Evolutionary conservation across 371 early-diverging fungal species (phyloP), one percentile per base, ranked within the genome.

Genomic region (Rhizopus stolonifer): DNA sequence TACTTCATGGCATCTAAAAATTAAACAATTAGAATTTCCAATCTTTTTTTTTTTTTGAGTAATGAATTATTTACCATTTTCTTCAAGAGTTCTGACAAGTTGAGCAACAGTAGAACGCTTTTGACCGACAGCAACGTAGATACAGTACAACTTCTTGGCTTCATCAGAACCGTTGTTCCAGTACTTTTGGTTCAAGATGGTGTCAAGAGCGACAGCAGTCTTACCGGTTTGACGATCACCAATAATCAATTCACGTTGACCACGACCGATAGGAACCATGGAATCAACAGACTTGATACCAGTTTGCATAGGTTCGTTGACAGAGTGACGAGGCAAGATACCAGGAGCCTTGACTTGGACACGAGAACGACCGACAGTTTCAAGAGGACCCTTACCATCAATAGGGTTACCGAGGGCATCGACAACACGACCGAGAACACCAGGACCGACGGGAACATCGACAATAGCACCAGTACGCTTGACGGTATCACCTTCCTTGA

Each of bases 141-240:
- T 89, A 82, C 96, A 95, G 87, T 94, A 95, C 64, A 95, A 82
- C 63, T 67, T 67, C 67, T 67, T 67, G 67, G 67, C 43, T 53
- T 67, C 67, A 67, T 67, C 67, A 53, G 60, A 54, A 50, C 67
- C 67, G 54, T 59, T 62, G 84, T 94, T 94, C 94, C 94, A 94
- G 77, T 85, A 84, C 90, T 93, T 94, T 81, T 95, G 95, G 90
- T 95, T 95, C 58, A 95, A 77, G 65, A 95, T 95, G 73, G 94
- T 91, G 77, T 94, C 96, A 55, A 95, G 82, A 39, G 94, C 94
- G 64, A 95, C 93, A 61, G 96, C 87, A 61, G 96, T 94, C 87
- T 95, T 95, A 67, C 96, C 96, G 60, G 95, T 94, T 79, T 95
- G 96, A 86, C 95, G 92, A 82, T 95, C 96, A 77, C 96, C 96